These are phyloP conservation scores for Pelargonium cotyledonis DNA, from an alignment of 441 rosid species.

Conservation along the genomic window DNA sequence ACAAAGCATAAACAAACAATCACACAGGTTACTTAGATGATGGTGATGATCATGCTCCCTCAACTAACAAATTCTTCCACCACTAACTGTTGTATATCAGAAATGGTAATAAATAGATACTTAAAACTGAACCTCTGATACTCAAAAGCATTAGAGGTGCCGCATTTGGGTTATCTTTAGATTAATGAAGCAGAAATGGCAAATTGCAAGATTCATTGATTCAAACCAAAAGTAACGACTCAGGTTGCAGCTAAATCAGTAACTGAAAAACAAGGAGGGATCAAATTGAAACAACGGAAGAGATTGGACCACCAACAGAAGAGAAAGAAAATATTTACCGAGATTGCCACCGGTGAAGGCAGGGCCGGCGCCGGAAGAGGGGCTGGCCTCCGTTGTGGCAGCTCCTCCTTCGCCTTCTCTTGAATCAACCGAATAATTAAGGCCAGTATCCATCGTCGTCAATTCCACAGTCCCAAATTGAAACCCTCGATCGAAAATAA, in stretches of 20 bases:
- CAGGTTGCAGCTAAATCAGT: neutral
- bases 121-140: neutral
- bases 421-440: neutral
- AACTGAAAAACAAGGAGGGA: neutral
- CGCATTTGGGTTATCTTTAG: neutral
- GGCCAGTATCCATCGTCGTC: neutral
- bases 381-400: neutral
- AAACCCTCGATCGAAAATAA: neutral
- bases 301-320: neutral
- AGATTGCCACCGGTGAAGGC: neutral
- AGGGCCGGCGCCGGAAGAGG: neutral
- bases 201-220: neutral
- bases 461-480: neutral
- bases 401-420: neutral
- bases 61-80: too few species aligned
- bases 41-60: too few species aligned
- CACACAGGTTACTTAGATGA: too few species aligned
- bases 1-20: too few species aligned
- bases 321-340: neutral
- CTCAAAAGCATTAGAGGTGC: neutral
- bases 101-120: neutral
- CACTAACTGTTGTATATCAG: neutral
- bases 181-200: neutral
- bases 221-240: neutral
- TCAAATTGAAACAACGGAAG: neutral